These are phyloP conservation scores for Vaccinium myrtillus DNA, from an alignment of 148 eudicot genomes.

Conservation along the genomic window DNA sequence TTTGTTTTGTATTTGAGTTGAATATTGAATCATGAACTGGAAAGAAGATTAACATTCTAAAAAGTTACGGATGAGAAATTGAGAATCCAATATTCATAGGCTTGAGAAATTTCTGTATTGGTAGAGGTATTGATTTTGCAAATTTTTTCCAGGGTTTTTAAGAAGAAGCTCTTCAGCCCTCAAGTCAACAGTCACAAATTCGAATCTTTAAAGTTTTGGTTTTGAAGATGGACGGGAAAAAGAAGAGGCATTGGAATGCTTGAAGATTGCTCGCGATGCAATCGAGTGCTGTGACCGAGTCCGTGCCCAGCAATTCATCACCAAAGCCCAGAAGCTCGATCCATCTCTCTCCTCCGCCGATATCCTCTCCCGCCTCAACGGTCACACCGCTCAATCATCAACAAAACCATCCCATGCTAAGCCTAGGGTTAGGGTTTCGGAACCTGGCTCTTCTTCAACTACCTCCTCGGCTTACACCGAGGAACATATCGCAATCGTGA, in stretches of 20 bases:
- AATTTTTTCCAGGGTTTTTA: too few species aligned
- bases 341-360: constrained; percentile 42
- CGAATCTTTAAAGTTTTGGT: neutral
- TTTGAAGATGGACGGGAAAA: constrained; percentile 47
- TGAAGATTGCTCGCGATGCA: constrained; percentile 35
- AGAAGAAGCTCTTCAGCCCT: too few species aligned
- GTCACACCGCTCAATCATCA: constrained; percentile 9
- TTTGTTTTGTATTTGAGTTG: too few species aligned
- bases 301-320: constrained; percentile 42
- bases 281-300: constrained; percentile 31
- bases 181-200: too few species aligned
- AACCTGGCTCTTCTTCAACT: too few species aligned
- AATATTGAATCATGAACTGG: too few species aligned
- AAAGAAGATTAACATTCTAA: too few species aligned
- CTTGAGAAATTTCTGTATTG: too few species aligned
- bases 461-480: constrained; percentile 27
- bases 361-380: constrained; percentile 20
- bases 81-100: too few species aligned
- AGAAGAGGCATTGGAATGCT: constrained; percentile 49
- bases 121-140: too few species aligned
- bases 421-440: constrained; percentile 24
- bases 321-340: constrained; percentile 44
- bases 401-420: constrained; percentile 18
- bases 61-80: too few species aligned
- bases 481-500: constrained; percentile 41